A percentile compares a stretch with the other conserved stretches of the same genome.
phyloP scores from a whole-genome alignment of 768 basidiomycete species.

The Goffeauzyma gilvescens region DNA sequence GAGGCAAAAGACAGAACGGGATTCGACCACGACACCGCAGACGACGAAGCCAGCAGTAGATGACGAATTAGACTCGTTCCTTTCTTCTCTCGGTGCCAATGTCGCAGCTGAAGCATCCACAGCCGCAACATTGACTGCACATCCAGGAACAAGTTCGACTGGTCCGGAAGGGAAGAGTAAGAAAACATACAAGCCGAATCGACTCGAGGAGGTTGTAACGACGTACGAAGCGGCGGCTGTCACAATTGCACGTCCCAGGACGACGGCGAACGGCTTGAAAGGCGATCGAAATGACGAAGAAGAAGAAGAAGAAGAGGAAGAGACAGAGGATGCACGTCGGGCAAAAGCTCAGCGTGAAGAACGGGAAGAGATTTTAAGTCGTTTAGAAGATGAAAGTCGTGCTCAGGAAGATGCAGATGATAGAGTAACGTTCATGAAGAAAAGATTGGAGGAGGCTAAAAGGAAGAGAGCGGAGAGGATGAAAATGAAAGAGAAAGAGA shows the following conservation, averaged over 20 bases:
- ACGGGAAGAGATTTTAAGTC: slow-evolving; percentile 27
- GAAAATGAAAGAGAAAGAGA: too few species aligned
- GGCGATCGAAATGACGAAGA: slow-evolving; percentile 31
- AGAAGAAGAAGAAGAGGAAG: slow-evolving; percentile 18
- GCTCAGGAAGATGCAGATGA: slow-evolving; percentile 20
- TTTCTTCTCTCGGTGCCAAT: slow-evolving; percentile 4
- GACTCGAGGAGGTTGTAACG: slow-evolving; percentile 19
- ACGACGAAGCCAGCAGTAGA: neutral
- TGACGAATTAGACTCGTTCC: slow-evolving; percentile 9
- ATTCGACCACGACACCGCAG: too few species aligned
- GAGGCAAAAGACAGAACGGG: too few species aligned
- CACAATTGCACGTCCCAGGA: slow-evolving; percentile 2
- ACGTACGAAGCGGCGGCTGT: slow-evolving; percentile 27
- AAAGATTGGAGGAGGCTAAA: slow-evolving; percentile 4
- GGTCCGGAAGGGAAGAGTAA: neutral
- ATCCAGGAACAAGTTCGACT: neutral
- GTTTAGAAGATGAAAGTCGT: slow-evolving; percentile 27
- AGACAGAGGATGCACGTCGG: slow-evolving; percentile 21
- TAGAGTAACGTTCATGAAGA: slow-evolving; percentile 5
- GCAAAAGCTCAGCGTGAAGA: slow-evolving; percentile 21
- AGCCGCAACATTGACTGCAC: neutral
- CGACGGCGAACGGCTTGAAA: slow-evolving; percentile 13
- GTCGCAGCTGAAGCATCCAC: neutral
- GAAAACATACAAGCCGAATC: slow-evolving; percentile 12
- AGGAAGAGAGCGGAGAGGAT: slow-evolving; percentile 2